Evolutionary conservation across 495 filamentous ascomycete species (phyloP).

Genomic region (Aspergillus steynii): DNA sequence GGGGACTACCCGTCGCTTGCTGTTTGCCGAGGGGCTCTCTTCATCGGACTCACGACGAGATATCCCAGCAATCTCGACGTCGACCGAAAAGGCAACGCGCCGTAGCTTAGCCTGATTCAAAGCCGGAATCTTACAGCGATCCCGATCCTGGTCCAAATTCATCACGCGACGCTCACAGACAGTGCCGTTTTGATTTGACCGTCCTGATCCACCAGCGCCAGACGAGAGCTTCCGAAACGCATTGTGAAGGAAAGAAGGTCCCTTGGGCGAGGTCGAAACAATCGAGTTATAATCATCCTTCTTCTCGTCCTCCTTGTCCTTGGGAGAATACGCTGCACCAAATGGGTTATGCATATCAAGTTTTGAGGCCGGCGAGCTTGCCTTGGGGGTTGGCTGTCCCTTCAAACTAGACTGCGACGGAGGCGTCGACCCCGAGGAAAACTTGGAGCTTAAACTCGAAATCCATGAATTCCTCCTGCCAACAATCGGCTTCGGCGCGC

Average conservation of each 20-base stretch:
- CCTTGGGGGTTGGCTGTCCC: conserved; percentile 44
- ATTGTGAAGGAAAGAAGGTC: conserved; percentile 75
- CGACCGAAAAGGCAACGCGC: conserved; percentile 90
- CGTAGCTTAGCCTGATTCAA: conserved; percentile 78
- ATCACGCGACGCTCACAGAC: conserved; percentile 74
- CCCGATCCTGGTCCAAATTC: conserved; percentile 79
- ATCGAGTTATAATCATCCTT: conserved; percentile 58
- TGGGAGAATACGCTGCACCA: conserved; percentile 54
- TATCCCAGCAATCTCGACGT: conserved; percentile 89
- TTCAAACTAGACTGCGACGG: conserved; percentile 47
- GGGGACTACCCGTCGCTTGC: conserved; percentile 26
- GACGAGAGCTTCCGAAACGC: conserved; percentile 80
- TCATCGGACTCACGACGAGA: conserved; percentile 48
- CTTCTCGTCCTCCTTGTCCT: conserved; percentile 57
- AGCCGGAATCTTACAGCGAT: conserved; percentile 76
- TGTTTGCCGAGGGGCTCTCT: conserved; percentile 31
- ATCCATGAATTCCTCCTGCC: conserved; percentile 83
- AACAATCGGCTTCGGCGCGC: conserved; percentile 39
- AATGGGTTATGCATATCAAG: conserved; percentile 48
- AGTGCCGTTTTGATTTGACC: conserved; percentile 51
- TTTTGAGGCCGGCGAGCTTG: conserved; percentile 38
- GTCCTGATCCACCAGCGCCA: conserved; percentile 49
- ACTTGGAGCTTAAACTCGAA: conserved; percentile 87
- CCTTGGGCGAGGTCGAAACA: conserved; percentile 65
- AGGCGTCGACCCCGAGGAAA: conserved; percentile 67